Conservation (phyloP, 176 grass and related monocot species). For the Avena atlantica region DNA sequence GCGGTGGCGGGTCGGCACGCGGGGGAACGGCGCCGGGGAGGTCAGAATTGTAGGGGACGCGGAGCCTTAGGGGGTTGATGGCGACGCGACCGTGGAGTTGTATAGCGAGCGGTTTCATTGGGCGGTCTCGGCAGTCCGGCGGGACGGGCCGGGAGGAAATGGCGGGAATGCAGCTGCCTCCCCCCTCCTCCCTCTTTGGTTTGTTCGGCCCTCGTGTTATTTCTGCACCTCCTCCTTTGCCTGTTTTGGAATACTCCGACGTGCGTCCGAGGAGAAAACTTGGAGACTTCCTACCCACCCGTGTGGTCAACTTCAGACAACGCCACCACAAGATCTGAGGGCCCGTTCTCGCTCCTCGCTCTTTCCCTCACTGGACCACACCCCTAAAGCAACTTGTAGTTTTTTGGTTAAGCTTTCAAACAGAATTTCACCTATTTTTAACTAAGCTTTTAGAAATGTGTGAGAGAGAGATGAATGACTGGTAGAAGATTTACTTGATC, state of each 20-base stretch:
- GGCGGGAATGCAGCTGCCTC: conserved; percentile 54
- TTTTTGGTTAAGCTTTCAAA: too few species aligned
- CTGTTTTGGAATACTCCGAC: neutral
- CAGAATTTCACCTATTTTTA: too few species aligned
- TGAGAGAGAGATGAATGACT: too few species aligned
- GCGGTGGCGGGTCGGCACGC: conserved; percentile 21
- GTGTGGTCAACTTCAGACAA: neutral
- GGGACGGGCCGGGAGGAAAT: conserved; percentile 63
- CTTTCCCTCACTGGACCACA: neutral
- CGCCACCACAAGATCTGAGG: neutral
- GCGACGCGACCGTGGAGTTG: conserved; percentile 21
- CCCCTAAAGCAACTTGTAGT: too few species aligned
- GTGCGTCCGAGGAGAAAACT: neutral
- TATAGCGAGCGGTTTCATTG: conserved; percentile 43
- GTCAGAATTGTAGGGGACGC: conserved; percentile 35
- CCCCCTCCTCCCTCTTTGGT: neutral
- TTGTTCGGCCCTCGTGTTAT: neutral
- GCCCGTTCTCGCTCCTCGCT: neutral
- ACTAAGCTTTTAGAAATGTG: too few species aligned
- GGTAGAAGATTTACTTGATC: too few species aligned
- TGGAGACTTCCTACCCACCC: neutral
- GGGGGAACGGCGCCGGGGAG: conserved; percentile 40
- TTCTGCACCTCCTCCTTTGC: neutral
- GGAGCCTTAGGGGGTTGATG: conserved; percentile 44
- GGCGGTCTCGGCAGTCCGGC: conserved; percentile 18